Conservation (phyloP, 306 rosid species). For the Erythrophleum fordii region DNA sequence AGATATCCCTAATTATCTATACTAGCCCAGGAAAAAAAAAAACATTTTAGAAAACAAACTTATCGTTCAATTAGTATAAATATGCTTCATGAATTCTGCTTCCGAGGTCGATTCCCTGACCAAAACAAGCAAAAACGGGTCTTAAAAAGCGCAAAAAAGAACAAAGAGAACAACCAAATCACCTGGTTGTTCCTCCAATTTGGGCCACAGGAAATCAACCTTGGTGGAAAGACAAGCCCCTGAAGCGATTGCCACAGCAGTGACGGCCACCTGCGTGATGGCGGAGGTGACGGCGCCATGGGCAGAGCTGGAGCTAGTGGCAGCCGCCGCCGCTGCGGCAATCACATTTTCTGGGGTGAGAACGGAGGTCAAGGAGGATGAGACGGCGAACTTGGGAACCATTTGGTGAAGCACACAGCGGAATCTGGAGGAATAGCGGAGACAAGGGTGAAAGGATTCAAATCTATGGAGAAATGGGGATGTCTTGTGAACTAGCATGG, state of each 20-base stretch:
- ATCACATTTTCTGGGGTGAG: conserved; percentile 71
- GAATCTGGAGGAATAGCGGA: conserved; percentile 44
- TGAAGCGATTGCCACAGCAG: conserved; percentile 96
- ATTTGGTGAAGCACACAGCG: conserved; percentile 62
- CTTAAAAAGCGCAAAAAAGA: background rate
- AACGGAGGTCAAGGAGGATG: conserved; percentile 64
- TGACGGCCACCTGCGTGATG: conserved; percentile 93
- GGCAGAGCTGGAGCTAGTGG: conserved; percentile 50
- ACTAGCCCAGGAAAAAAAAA: background rate
- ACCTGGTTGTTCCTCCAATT: conserved; percentile 87
- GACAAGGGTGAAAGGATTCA: conserved; percentile 45
- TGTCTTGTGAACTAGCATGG: conserved; percentile 50
- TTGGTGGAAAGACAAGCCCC: conserved; percentile 97
- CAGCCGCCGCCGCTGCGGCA: conserved; percentile 73
- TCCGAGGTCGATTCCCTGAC: background rate
- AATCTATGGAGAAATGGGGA: conserved; percentile 47
- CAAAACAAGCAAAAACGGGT: background rate
- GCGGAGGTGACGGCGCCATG: conserved; percentile 93
- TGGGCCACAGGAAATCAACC: conserved; percentile 95
- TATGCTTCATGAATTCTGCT: background rate
- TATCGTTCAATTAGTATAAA: background rate
- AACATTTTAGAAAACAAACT: background rate
- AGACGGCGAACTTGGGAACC: conserved; percentile 46
- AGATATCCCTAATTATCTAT: background rate
- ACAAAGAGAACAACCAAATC: background rate